Base-by-base conservation (phyloP, 2,329 filamentous ascomycete genomes). In the Helotiales sp. region DNA sequence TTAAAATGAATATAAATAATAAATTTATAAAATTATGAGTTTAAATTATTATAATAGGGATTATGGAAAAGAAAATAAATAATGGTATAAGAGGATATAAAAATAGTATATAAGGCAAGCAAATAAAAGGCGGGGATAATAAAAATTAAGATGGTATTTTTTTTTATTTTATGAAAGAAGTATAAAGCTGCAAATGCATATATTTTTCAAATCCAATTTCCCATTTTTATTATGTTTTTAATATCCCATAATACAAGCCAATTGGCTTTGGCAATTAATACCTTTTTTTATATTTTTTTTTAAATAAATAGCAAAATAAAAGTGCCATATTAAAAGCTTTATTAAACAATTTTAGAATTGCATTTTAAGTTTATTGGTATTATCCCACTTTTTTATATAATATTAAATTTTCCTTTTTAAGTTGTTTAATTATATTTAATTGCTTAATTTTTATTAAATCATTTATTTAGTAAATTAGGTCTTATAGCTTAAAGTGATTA, bases 291-390 rank as follows among this genome's bases (percentile, higher is more conserved):
- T 32, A 59, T 32, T 37, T 32, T n/a, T n/a, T n/a, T 32, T 59
- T 17, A 8, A 59, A 32, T 43, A 17, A 59, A 26, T 17, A 32
- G 26, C 55, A 32, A 43, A 59, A 17, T n/a, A 59, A 24, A 17
- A 59, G 55, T 11, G 30, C n/a, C 32, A 26, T 37, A 37, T 59
- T 17, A 43, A 43, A 59, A 59, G 22, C 55, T 43, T 59, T 17
- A 59, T 59, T 17, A 17, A 59, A 59, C 20, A 59, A 34, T 22
- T 43, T 32, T 37, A 59, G 13, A 32, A 59, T 22, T 37, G n/a
- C 55, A 28, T 43, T 13, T 17, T 32, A 59, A 26, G 22, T 43
- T 22, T 32, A 20, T 59, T 24, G 55, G 22, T 59, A 43, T 6
- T 37, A 17, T 43, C 3, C 20, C 10, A 59, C 30, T 7, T 59